Evolutionary conservation across 78 protist genomes (phyloP).

Genomic region (Dictyostelium capitatum): DNA sequence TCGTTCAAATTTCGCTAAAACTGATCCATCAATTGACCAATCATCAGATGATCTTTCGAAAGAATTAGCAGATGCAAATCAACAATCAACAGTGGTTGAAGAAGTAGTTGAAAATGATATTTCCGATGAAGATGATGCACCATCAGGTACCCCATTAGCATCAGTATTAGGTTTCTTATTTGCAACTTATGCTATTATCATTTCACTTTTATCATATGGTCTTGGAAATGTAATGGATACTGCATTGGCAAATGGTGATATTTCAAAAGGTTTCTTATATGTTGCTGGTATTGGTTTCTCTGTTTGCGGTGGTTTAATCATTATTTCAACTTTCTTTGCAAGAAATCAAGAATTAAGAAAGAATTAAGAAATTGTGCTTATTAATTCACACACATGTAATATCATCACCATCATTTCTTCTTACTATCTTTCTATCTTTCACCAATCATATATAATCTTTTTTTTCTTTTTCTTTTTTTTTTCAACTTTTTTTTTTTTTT

Average conservation of each 20-base stretch:
- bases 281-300: conserved; percentile 78
- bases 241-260: conserved; percentile 13
- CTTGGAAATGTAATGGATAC: conserved; percentile 67
- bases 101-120: neutral
- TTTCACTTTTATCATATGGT: conserved; percentile 54
- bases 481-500: neutral
- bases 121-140: conserved; percentile 68
- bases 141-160: conserved; percentile 68
- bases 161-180: conserved; percentile 68
- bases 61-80: neutral
- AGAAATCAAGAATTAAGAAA: conserved; percentile 18
- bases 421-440: neutral
- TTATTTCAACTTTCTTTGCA: conserved; percentile 60
- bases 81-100: neutral
- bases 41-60: conserved; percentile 7
- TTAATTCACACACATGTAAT: neutral
- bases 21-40: neutral
- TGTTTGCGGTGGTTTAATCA: conserved; percentile 42
- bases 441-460: neutral
- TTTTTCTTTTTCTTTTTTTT: neutral
- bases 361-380: neutral
- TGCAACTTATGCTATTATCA: conserved; percentile 45
- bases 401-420: neutral
- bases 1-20: neutral
- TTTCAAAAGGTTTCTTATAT: conserved; percentile 55